These are phyloP conservation scores for Tuber microsphaerosporum DNA, from an alignment of 495 filamentous ascomycete genomes.

Conservation along the genomic window DNA sequence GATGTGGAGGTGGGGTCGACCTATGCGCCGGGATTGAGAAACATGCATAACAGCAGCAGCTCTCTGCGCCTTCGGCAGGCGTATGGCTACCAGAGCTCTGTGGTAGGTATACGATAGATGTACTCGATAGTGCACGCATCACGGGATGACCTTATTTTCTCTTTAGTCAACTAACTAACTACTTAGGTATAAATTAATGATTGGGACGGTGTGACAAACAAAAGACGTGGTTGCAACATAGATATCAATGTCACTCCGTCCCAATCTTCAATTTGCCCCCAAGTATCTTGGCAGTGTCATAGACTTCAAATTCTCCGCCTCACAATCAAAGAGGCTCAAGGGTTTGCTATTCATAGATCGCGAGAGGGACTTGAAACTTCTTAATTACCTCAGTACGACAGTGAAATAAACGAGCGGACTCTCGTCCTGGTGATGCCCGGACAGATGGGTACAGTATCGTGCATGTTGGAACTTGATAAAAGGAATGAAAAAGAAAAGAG, in stretches of 20 bases:
- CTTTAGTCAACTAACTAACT: slow-evolving; percentile 1
- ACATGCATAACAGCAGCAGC: slow-evolving; percentile 13
- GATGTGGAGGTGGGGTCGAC: slow-evolving; percentile 28
- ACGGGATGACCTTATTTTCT: slow-evolving; percentile 1
- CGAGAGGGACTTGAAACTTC: slow-evolving; percentile 24
- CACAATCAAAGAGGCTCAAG: slow-evolving; percentile 6
- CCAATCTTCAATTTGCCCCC: no score
- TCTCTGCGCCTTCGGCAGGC: not conserved
- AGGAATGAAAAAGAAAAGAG: not conserved
- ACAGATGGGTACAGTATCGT: not conserved
- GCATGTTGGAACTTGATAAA: not conserved
- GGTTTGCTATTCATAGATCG: slow-evolving; percentile 17
- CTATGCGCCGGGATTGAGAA: slow-evolving; percentile 10
- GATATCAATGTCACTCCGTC: no score
- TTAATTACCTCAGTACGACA: not conserved
- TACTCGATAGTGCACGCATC: slow-evolving; percentile 6
- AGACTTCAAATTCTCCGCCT: slow-evolving; percentile 10
- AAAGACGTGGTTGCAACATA: no score
- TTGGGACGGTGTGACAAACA: no score
- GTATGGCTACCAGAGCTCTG: not conserved
- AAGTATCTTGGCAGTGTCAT: slow-evolving; percentile 9
- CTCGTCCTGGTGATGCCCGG: not conserved
- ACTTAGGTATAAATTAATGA: no score
- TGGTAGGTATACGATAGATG: not conserved
- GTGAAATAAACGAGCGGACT: not conserved